Evolutionary conservation across 352 stramenopile genomes (phyloP), one percentile per base, ranked within the genome.

Genomic region (Stramenopiles sp.): DNA sequence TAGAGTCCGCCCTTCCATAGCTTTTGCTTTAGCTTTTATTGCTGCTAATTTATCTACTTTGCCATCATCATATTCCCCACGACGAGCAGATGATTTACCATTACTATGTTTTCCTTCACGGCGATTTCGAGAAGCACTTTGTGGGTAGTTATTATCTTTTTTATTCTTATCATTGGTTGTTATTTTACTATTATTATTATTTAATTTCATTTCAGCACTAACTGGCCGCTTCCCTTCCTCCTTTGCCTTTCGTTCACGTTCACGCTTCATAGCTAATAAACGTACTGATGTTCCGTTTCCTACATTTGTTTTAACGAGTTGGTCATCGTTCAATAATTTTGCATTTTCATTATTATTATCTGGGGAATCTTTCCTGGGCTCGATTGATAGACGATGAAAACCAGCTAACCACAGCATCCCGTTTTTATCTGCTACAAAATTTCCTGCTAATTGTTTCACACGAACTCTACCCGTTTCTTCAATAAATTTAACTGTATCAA

Each of bases 401-500:
- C 27, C 27, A 23, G 53, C 20, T 20, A 69, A 27, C 53, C 53
- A 69, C 53, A 69, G 53, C 53, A 69, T 69, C 20, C 53, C 53
- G 27, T 69, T 69, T 69, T 69, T 69, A 27, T 69, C 53, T 27
- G 53, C 53, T 69, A 69, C 27, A 69, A 69, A 69, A 27, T 69
- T 69, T 69, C 53, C 53, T 27, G 53, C 27, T 27, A 69, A 69
- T 23, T 69, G 20, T 27, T 69, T 69, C 20, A 69, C 27, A 27
- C 53, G 53, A 69, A 69, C 53, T 27, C 53, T 69, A 20, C 20
- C 53, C 20, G 20, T 69, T 23, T 27, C 53, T 27, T 69, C 53
- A 27, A 69, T 69, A 69, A 69, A 69, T 69, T 69, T 69, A 20
- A 69, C 53, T 23, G 53, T 69, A 69, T 69, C 27, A 69, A 69